phyloP scores from a whole-genome alignment of 345 rosid species.

The Eucalyptus globulus region DNA sequence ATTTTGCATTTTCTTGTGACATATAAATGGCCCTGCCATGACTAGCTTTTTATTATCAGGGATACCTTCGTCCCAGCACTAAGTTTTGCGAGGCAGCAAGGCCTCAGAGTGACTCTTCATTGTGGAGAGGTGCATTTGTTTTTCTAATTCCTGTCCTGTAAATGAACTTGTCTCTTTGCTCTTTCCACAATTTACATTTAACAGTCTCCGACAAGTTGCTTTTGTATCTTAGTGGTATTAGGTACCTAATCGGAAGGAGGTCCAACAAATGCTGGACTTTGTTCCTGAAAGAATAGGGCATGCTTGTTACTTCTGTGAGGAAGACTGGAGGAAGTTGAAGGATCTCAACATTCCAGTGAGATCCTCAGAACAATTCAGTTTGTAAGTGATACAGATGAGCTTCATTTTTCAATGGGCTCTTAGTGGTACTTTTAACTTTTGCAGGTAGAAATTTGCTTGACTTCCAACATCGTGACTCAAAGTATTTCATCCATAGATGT shows the following conservation, averaged over 20 bases:
- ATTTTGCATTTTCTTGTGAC: neutral
- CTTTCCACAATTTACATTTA: neutral
- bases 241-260: slow-evolving; percentile 79
- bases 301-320: slow-evolving; percentile 62
- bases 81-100: slow-evolving; percentile 61
- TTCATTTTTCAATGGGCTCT: neutral
- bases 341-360: slow-evolving; percentile 57
- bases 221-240: slow-evolving; percentile 60
- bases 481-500: slow-evolving; percentile 72
- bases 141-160: neutral
- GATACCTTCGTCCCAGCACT: slow-evolving; percentile 76
- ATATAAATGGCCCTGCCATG: neutral
- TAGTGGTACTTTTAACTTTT: neutral
- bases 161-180: neutral
- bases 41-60: slow-evolving; percentile 14
- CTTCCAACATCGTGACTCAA: slow-evolving; percentile 80
- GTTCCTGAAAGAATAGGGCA: slow-evolving; percentile 84
- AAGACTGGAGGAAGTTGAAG: slow-evolving; percentile 57
- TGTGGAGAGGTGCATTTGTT: slow-evolving; percentile 76
- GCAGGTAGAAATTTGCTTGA: slow-evolving; percentile 98
- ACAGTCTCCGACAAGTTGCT: neutral
- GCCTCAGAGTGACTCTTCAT: slow-evolving; percentile 76
- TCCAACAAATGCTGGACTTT: slow-evolving; percentile 79
- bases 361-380: neutral
- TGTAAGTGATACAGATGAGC: neutral